Percentiles rank a stretch among this genome's conserved stretches.
Evolutionary conservation across 345 rosid species (phyloP).

Genomic region (Arabidopsis suecica): DNA sequence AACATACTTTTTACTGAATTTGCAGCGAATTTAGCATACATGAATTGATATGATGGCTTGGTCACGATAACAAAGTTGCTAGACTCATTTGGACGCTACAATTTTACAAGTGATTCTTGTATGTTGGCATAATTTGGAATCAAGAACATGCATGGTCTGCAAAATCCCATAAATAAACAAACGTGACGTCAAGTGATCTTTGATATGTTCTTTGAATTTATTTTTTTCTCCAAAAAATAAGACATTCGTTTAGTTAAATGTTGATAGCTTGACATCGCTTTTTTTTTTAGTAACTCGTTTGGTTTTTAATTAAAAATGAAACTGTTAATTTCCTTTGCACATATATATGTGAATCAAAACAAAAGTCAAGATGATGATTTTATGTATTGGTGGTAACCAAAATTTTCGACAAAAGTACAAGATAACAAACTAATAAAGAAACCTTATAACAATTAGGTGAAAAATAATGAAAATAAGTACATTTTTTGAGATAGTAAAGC

Average conservation of each 20-base stretch:
- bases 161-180: background rate
- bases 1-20: background rate
- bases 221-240: background rate
- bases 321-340: no score
- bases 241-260: background rate
- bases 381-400: background rate
- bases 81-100: background rate
- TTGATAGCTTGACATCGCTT: background rate
- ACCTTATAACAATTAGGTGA: constrained; percentile 25
- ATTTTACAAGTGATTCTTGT: background rate
- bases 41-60: background rate
- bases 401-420: background rate
- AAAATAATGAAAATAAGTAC: constrained; percentile 20
- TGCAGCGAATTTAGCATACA: background rate
- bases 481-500: constrained; percentile 16
- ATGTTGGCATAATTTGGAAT: background rate
- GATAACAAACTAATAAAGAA: constrained; percentile 15
- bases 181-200: background rate
- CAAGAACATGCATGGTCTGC: background rate
- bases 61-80: background rate
- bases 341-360: background rate
- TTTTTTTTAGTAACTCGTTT: background rate
- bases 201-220: background rate
- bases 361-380: background rate
- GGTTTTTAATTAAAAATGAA: background rate